These are phyloP conservation scores for Millerozyma miso DNA, from an alignment of 805 yeast genomes.

Conservation along the genomic window DNA sequence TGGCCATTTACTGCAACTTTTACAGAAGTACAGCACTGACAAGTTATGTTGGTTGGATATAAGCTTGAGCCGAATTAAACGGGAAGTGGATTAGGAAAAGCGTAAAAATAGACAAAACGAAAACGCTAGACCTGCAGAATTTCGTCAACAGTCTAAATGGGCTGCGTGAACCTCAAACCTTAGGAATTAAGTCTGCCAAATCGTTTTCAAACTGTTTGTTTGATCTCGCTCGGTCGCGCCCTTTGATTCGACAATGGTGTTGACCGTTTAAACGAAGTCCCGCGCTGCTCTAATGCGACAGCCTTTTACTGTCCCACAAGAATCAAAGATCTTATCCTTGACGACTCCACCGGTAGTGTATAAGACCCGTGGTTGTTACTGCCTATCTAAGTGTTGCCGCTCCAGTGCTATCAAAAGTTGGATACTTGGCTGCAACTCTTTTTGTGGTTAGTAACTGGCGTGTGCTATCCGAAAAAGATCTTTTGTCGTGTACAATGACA, in stretches of 20 bases:
- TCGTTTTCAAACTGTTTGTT: not conserved
- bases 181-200: not conserved
- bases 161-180: too few relatives aligned
- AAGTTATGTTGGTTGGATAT: not conserved
- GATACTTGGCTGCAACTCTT: not conserved
- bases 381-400: not conserved
- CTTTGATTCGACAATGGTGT: too few relatives aligned
- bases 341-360: not conserved
- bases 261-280: not conserved
- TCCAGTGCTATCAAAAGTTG: not conserved
- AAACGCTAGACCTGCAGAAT: not conserved
- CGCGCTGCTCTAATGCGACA: not conserved
- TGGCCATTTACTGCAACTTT: constrained; percentile 5
- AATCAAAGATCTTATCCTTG: not conserved
- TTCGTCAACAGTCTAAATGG: too few relatives aligned
- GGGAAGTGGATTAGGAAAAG: not conserved
- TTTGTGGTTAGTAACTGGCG: not conserved
- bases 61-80: not conserved
- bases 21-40: not conserved
- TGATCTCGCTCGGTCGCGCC: not conserved
- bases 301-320: not conserved
- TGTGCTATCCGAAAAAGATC: not conserved
- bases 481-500: not conserved
- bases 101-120: not conserved
- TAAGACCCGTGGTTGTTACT: not conserved